phyloP scores from a whole-genome alignment of 2,329 filamentous ascomycete species.

The Exophiala xenobiotica region DNA sequence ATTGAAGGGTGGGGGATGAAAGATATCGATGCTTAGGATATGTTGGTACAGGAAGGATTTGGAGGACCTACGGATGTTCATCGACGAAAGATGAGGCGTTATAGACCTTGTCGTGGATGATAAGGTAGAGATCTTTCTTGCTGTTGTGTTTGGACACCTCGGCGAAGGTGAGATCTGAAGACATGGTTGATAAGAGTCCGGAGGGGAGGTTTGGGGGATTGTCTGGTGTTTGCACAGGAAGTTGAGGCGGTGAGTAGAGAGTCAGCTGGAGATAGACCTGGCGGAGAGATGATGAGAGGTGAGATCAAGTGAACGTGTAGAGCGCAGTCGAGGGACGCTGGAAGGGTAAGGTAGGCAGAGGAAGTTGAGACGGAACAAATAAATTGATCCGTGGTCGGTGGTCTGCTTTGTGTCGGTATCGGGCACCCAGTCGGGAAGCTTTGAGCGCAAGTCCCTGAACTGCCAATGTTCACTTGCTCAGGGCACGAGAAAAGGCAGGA shows the following conservation, averaged over 20 bases:
- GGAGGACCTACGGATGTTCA: constrained; percentile 77
- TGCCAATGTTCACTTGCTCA: too few relatives aligned
- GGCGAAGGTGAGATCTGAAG: constrained; percentile 67
- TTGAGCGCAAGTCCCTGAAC: too few relatives aligned
- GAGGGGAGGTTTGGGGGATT: not conserved
- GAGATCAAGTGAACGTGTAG: too few relatives aligned
- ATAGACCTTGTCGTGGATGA: constrained; percentile 97
- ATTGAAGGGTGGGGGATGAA: constrained; percentile 11
- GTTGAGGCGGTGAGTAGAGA: not conserved
- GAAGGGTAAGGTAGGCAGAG: too few relatives aligned
- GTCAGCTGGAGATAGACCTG: not conserved
- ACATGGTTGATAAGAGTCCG: constrained; percentile 42
- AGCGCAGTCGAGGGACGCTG: too few relatives aligned
- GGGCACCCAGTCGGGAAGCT: too few relatives aligned
- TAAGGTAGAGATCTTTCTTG: constrained; percentile 88
- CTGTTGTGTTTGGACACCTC: constrained; percentile 82
- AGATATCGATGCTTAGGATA: constrained; percentile 5
- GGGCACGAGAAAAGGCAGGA: too few relatives aligned
- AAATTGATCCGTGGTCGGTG: too few relatives aligned
- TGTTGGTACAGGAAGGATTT: constrained; percentile 3
- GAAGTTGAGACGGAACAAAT: too few relatives aligned
- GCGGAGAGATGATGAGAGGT: too few relatives aligned
- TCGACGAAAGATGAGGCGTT: constrained; percentile 84
- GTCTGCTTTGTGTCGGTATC: too few relatives aligned
- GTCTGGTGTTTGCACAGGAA: not conserved